These are phyloP conservation scores for Pseudogymnoascus destructans DNA, from an alignment of 2,329 filamentous ascomycete genomes.

Conservation along the genomic window DNA sequence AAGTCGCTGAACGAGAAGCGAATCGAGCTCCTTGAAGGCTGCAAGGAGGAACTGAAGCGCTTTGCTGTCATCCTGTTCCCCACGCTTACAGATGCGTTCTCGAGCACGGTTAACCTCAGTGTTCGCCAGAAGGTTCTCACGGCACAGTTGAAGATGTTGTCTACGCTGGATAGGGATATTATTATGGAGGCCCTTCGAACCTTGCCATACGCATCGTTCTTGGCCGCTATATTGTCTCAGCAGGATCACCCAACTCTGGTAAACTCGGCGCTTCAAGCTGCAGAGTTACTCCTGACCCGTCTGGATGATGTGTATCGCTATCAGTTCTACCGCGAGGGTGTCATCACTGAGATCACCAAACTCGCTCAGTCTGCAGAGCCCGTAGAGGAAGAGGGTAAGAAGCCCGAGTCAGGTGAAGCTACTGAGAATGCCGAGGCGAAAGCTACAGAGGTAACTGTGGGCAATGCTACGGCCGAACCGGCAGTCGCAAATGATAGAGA, in stretches of 20 bases:
- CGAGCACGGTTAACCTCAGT: conserved; percentile 88
- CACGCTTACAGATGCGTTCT: conserved; percentile 91
- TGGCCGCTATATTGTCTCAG: conserved; percentile 89
- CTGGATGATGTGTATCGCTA: conserved; percentile 83
- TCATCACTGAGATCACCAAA: conserved; percentile 80
- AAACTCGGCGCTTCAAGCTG: conserved; percentile 74
- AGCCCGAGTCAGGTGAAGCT: conserved; percentile 13
- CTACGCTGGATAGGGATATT: conserved; percentile 76
- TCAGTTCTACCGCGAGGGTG: conserved; percentile 93
- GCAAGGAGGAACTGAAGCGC: conserved; percentile 73
- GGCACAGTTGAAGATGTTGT: conserved; percentile 96
- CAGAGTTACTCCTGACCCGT: conserved; percentile 73
- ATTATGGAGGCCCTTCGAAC: conserved; percentile 73
- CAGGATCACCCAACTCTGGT: conserved; percentile 84
- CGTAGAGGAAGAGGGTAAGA: conserved; percentile 12
- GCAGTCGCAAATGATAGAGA: conserved; percentile 18
- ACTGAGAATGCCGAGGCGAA: conserved; percentile 14
- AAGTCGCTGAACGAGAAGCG: conserved; percentile 65
- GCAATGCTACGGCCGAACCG: conserved; percentile 22
- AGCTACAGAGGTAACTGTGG: conserved; percentile 15
- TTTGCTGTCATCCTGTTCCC: conserved; percentile 90
- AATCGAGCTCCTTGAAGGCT: conserved; percentile 67
- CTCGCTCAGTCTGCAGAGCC: conserved; percentile 40
- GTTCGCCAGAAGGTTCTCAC: conserved; percentile 91
- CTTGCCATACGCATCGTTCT: conserved; percentile 88